phyloP scores from a whole-genome alignment of 2,329 filamentous ascomycete species.

The Calonectria multiphialidica region DNA sequence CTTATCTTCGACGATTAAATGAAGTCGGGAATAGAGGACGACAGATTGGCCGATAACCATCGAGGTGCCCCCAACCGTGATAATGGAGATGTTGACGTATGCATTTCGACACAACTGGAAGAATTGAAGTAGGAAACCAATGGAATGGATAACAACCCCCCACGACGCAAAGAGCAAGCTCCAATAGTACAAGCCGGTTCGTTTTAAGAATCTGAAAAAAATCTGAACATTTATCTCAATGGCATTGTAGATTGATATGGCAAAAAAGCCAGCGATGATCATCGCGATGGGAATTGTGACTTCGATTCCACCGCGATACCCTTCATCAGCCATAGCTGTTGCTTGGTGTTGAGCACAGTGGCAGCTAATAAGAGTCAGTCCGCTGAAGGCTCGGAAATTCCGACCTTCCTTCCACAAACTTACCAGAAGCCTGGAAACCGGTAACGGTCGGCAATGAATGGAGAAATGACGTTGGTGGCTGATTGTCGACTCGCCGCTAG shows the following conservation, averaged over 20 bases:
- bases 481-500: not conserved
- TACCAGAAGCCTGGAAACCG: not conserved
- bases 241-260: slow-evolving; percentile 15
- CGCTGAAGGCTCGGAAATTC: not conserved
- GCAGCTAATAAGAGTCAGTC: not conserved
- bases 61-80: slow-evolving; percentile 2
- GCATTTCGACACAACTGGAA: slow-evolving; percentile 14
- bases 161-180: slow-evolving; percentile 18
- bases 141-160: slow-evolving; percentile 12
- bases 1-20: slow-evolving; percentile 7
- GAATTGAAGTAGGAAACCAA: slow-evolving; percentile 13
- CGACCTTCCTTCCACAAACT: not conserved
- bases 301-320: not conserved
- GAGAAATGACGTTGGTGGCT: not conserved
- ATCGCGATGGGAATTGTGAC: slow-evolving; percentile 15
- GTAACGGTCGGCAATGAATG: not conserved
- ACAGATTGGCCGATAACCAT: slow-evolving; percentile 23
- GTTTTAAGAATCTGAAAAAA: slow-evolving; percentile 14
- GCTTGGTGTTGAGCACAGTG: not conserved
- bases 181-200: slow-evolving; percentile 18
- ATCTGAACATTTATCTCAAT: slow-evolving; percentile 15
- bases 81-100: slow-evolving; percentile 13
- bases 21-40: slow-evolving; percentile 21
- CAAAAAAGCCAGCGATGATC: slow-evolving; percentile 14
- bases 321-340: not conserved